Evolutionary conservation across 2,329 filamentous ascomycete genomes (phyloP).

Genomic region (Hymenoscyphus occultus): DNA sequence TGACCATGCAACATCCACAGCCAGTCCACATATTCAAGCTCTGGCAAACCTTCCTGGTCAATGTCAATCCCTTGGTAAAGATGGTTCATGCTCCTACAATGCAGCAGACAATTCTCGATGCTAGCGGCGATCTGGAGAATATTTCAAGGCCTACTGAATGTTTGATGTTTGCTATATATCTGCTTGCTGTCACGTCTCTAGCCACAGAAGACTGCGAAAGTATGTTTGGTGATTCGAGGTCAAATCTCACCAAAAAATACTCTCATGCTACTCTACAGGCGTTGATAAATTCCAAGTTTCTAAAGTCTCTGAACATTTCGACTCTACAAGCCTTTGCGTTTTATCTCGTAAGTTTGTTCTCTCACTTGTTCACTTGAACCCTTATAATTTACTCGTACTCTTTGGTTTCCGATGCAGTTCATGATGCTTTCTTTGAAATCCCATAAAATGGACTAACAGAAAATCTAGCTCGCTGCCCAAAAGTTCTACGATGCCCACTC

Average conservation of each 20-base stretch:
- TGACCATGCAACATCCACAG: constrained; percentile 52
- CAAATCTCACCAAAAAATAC: constrained; percentile 51
- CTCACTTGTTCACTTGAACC: constrained; percentile 3
- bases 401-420: background rate
- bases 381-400: background rate
- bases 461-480: constrained; percentile 36
- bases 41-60: constrained; percentile 69
- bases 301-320: constrained; percentile 62
- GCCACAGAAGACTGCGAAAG: constrained; percentile 52
- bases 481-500: constrained; percentile 41
- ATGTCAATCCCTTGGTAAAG: constrained; percentile 68
- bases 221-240: constrained; percentile 53
- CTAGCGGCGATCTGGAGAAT: constrained; percentile 49
- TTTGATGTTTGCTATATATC: constrained; percentile 64
- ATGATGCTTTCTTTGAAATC: background rate
- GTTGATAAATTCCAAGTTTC: constrained; percentile 63
- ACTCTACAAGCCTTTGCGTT: constrained; percentile 66
- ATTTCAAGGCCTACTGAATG: constrained; percentile 53
- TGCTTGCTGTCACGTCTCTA: constrained; percentile 53
- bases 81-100: constrained; percentile 65
- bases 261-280: constrained; percentile 62
- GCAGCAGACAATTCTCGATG: constrained; percentile 62
- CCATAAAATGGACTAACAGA: background rate
- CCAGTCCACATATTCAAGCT: constrained; percentile 60
- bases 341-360: constrained; percentile 54